Evolutionary conservation across 139 green algal genomes (phyloP).

Genomic region (Astrephomene gubernaculifera): DNA sequence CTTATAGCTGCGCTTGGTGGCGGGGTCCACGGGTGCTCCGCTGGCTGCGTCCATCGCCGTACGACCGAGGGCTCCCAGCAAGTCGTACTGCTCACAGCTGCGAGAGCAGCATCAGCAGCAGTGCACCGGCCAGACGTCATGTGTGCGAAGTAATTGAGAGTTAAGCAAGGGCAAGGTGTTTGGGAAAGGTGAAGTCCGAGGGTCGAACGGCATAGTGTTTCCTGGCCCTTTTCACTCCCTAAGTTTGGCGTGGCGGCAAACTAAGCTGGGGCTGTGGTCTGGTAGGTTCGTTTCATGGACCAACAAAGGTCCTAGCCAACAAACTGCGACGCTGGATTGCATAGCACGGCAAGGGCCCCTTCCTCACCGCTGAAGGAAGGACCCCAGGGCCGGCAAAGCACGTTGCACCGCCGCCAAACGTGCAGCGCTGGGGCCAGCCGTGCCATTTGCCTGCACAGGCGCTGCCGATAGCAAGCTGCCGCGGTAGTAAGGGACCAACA

Average conservation of each 20-base stretch:
- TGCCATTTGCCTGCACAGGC: background rate
- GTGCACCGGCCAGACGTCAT: no score
- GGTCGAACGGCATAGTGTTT: no score
- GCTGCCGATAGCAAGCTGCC: constrained; percentile 43
- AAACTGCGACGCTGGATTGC: no score
- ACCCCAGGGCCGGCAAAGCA: background rate
- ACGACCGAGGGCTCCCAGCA: constrained; percentile 35
- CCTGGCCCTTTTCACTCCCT: no score
- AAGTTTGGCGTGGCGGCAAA: no score
- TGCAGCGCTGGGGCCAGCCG: background rate
- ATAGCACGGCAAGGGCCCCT: no score
- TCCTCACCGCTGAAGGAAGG: constrained; percentile 26
- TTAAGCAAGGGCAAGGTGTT: no score
- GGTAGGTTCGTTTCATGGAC: no score
- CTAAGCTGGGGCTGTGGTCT: no score
- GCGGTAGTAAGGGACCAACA: constrained; percentile 63
- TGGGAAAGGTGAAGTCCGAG: no score
- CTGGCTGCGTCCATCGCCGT: constrained; percentile 7
- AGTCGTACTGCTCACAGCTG: constrained; percentile 51
- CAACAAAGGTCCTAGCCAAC: no score
- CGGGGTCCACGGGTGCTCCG: constrained; percentile 28
- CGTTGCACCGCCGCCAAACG: background rate
- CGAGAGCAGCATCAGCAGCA: background rate
- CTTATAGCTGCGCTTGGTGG: constrained; percentile 39
- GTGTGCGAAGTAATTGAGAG: no score